Percentiles rank a stretch among this genome's conserved stretches.
These are phyloP conservation scores for Fusarium dimerum DNA, from an alignment of 2,329 filamentous ascomycete species.

Conservation along the genomic window DNA sequence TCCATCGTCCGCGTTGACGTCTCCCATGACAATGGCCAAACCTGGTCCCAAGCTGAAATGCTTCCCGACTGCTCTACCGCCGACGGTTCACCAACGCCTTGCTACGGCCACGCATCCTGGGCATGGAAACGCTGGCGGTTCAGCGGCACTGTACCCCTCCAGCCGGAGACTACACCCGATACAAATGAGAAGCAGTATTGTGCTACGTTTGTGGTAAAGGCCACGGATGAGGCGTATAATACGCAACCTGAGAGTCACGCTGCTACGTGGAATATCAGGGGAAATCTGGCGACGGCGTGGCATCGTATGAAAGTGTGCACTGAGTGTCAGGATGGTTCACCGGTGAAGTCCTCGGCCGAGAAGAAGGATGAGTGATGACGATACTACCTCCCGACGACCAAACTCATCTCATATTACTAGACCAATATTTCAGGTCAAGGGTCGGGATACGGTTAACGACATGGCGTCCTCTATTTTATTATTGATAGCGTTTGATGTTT, in stretches of 20 bases:
- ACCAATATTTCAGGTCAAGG: too few relatives aligned
- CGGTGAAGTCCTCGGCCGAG: background rate
- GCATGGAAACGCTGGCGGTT: slow-evolving; percentile 67
- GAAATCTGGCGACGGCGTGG: slow-evolving; percentile 69
- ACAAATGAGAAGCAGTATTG: slow-evolving; percentile 32
- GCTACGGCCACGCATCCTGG: slow-evolving; percentile 55
- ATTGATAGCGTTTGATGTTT: too few relatives aligned
- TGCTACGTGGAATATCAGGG: slow-evolving; percentile 63
- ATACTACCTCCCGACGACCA: background rate
- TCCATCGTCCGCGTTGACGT: slow-evolving; percentile 69
- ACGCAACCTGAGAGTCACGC: slow-evolving; percentile 63
- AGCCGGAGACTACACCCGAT: slow-evolving; percentile 7
- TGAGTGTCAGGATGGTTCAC: slow-evolving; percentile 27
- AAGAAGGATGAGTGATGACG: slow-evolving; percentile 1
- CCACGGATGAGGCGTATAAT: slow-evolving; percentile 66
- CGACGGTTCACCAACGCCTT: slow-evolving; percentile 28
- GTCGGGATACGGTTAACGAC: too few relatives aligned
- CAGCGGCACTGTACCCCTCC: slow-evolving; percentile 45
- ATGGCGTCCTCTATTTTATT: too few relatives aligned
- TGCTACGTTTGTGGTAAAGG: slow-evolving; percentile 62
- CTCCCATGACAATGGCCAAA: slow-evolving; percentile 61
- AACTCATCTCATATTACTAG: too few relatives aligned
- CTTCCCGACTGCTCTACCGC: slow-evolving; percentile 47
- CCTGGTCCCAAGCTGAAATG: slow-evolving; percentile 65
- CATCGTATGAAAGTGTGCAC: slow-evolving; percentile 52